A percentile compares a stretch with the other conserved stretches of the same genome.
phyloP scores from a whole-genome alignment of 805 yeast species.

The Wickerhamomyces tratensis region DNA sequence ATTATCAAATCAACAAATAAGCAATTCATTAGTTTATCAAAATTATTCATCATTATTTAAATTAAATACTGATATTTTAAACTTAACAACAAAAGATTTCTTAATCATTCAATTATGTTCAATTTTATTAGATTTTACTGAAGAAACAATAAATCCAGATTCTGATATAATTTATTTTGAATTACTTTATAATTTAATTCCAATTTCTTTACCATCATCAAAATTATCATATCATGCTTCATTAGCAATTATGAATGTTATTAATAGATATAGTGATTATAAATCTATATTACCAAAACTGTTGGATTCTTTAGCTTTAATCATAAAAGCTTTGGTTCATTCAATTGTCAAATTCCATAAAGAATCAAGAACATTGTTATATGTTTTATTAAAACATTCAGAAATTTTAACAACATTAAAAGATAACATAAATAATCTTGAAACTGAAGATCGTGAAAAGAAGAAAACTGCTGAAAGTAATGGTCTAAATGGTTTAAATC shows the following conservation, averaged over 20 bases:
- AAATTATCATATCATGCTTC: constrained; percentile 43
- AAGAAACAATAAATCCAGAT: constrained; percentile 28
- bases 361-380: constrained; percentile 45
- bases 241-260: constrained; percentile 30
- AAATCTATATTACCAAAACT: constrained; percentile 24
- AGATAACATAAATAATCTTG: constrained; percentile 1
- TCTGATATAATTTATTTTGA: constrained; percentile 34
- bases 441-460: constrained; percentile 1
- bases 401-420: constrained; percentile 13
- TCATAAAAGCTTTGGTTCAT: constrained; percentile 47
- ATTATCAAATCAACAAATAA: constrained; percentile 26
- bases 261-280: constrained; percentile 19
- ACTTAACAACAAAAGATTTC: constrained; percentile 54
- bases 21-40: background rate
- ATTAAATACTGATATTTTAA: constrained; percentile 1
- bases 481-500: constrained; percentile 1
- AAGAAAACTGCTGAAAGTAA: constrained; percentile 1
- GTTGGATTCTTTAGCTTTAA: constrained; percentile 46
- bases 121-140: constrained; percentile 26
- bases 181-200: constrained; percentile 51
- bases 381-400: constrained; percentile 32
- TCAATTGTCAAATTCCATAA: constrained; percentile 39
- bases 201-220: constrained; percentile 25
- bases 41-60: constrained; percentile 13
- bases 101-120: constrained; percentile 42